Percentiles rank a stretch among this genome's conserved stretches.
Conservation (phyloP, 192 early-diverging fungal species). For the Cladochytrium replicatum region DNA sequence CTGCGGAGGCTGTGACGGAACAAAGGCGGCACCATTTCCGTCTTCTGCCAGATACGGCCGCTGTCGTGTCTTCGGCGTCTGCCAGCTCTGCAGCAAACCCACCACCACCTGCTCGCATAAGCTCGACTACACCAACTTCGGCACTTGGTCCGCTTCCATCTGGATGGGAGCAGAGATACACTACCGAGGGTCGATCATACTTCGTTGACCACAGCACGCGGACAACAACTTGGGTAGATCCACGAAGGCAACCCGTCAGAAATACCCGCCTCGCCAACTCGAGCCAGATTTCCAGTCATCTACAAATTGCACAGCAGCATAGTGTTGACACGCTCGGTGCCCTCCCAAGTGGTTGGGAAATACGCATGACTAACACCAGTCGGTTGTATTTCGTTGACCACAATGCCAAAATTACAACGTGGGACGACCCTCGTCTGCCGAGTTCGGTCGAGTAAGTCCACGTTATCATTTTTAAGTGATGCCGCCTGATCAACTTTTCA, state of each 20-base stretch:
- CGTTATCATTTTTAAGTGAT: neutral
- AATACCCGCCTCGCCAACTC: constrained; percentile 31
- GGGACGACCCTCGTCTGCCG: constrained; percentile 75
- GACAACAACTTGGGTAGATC: constrained; percentile 93
- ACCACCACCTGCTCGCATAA: constrained; percentile 5
- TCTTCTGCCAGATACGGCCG: constrained; percentile 58
- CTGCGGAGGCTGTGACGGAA: constrained; percentile 69
- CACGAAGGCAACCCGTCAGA: constrained; percentile 35
- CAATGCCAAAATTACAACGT: constrained; percentile 94
- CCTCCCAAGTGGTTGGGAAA: constrained; percentile 96
- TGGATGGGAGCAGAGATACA: constrained; percentile 32
- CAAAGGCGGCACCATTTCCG: constrained; percentile 72
- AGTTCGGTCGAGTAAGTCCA: constrained; percentile 28
- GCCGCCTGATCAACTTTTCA: too few species aligned
- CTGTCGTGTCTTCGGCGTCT: too few species aligned
- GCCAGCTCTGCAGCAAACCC: too few species aligned
- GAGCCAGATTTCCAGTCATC: too few species aligned
- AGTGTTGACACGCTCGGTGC: constrained; percentile 70
- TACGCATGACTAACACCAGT: constrained; percentile 89
- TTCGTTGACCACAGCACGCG: constrained; percentile 99
- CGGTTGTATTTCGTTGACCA: constrained; percentile 98
- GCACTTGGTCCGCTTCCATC: too few species aligned
- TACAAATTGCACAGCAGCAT: constrained; percentile 50
- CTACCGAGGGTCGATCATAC: constrained; percentile 73
- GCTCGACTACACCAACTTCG: neutral